Evolutionary conservation across 495 filamentous ascomycete genomes (phyloP), one percentile per base, ranked within the genome.

Genomic region (Saxophila tyrrhenica): DNA sequence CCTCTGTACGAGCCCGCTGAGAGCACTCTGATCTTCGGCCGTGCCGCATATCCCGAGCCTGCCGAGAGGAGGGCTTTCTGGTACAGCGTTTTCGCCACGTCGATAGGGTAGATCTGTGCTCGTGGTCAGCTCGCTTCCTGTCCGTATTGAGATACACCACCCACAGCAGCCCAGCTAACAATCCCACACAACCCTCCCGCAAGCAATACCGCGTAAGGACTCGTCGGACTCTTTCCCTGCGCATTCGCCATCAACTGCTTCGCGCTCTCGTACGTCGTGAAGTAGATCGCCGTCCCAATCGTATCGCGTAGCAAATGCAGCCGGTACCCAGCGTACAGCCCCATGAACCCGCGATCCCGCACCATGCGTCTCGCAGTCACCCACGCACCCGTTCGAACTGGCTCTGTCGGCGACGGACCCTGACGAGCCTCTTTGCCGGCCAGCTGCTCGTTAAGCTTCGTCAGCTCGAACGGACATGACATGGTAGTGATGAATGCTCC

Each of bases 381-480:
- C 24, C 90, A 75, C 5, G 89, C 94, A 3, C 87, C 86, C 55
- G 89, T 79, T 55, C 87, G 84, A 23, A 54, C 32, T 10, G 45
- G 15, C 11, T n/a, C 15, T 7, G 41, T 16, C 23, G 47, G 43
- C 5, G 29, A 35, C 3, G 44, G 19, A 9, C 44, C 25, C 46
- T 83, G 81, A 39, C 79, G 73, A 3, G 77, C 84, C 73, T 94
- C 82, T 56, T 95, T 70, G n/a, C 92, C 82, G 0, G 89, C 90
- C 11, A 92, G 74, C 66, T 96, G 90, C 15, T 89, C 87, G 52
- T 86, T 91, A 50, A 95, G 77, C 70, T 96, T 96, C 24, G 90
- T 92, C 57, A 96, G 74, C 70, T 96, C 90, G 65, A 96, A 95
- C 23, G 90, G 90, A 65, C 90, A 96, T 51, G 89, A 86, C 67